Conservation (phyloP, 2,329 filamentous ascomycete species). For the Aspergillus pseudonomiae region DNA sequence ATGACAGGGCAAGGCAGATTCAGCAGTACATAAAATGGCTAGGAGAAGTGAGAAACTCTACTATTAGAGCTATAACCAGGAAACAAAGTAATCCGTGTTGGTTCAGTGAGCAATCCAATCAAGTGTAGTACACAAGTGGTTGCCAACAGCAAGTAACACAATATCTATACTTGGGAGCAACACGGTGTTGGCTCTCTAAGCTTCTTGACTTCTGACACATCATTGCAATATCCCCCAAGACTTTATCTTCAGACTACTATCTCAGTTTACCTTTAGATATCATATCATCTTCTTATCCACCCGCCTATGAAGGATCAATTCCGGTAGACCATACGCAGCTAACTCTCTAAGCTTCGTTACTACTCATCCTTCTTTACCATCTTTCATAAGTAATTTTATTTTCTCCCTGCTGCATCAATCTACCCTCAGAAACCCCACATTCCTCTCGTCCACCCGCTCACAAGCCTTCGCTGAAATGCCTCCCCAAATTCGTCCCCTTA, state of each 20-base stretch:
- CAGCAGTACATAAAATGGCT: too few relatives aligned
- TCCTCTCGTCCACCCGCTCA: too few relatives aligned
- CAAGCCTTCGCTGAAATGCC: neutral
- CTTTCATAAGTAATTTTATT: neutral
- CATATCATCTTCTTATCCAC: too few relatives aligned
- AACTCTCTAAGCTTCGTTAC: too few relatives aligned
- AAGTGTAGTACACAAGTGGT: neutral
- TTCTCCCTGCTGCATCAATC: neutral
- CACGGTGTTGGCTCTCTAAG: neutral
- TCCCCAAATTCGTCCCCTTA: neutral
- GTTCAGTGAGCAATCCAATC: neutral
- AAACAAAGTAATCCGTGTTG: neutral
- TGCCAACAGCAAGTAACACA: neutral
- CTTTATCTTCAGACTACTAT: too few relatives aligned
- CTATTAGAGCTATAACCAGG: neutral
- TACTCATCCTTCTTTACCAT: neutral
- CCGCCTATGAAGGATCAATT: too few relatives aligned
- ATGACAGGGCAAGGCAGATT: too few relatives aligned
- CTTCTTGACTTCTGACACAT: neutral
- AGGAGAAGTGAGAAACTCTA: neutral
- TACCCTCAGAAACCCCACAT: too few relatives aligned
- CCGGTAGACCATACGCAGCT: too few relatives aligned
- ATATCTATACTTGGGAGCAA: neutral
- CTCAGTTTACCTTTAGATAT: too few relatives aligned
- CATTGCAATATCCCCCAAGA: too few relatives aligned